Base-by-base conservation (phyloP, 495 filamentous ascomycete species). In the Hypomontagnella submonticulosa region DNA sequence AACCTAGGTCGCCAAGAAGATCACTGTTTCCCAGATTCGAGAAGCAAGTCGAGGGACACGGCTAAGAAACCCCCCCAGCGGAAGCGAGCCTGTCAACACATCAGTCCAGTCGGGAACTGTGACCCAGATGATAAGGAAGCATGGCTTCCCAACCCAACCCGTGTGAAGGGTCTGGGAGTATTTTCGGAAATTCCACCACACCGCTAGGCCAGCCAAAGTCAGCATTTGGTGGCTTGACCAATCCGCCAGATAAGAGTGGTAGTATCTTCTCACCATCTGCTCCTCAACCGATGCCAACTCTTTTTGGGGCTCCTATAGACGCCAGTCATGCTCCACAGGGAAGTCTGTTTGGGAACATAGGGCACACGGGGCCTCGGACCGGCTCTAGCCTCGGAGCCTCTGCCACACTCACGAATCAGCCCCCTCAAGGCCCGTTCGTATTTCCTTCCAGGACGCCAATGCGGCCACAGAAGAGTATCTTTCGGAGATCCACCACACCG, bases 121-220 rank as follows among this genome's bases (percentile, higher is more conserved):
- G 18, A 30, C 9, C 20, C 3, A 15, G 34, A 2, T 33, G 15
- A 46, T 18, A 19, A 32, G 5, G 10, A 27, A 43, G 47, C n/a
- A 62, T 62, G 58, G 49, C 42, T 36, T 42, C 56, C 23, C 56
- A 59, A 49, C 27, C 34, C 13, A 47, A 7, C 51, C 19, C 32
- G 16, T 53, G n/a, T 20, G 52, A 40, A 56, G 15, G 8, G n/a
- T 15, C 27, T 20, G 16, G 42, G 10, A 18, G 19, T 9, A 3
- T 20, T 18, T 48, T 48, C 16, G 44, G 44, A 18, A 43, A 48
- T n/a, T 27, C 50, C n/a, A n/a, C 36, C 5, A 41, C 33, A 33
- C 15, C 51, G 11, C 15, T 13, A 43, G 15, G n/a, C 15, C 12
- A 43, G 15, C 15, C 40, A 15, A 7, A 11, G 40, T 8, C 30